Evolutionary conservation across 371 early-diverging fungal species (phyloP).

Genomic region (Mucor racemosus): DNA sequence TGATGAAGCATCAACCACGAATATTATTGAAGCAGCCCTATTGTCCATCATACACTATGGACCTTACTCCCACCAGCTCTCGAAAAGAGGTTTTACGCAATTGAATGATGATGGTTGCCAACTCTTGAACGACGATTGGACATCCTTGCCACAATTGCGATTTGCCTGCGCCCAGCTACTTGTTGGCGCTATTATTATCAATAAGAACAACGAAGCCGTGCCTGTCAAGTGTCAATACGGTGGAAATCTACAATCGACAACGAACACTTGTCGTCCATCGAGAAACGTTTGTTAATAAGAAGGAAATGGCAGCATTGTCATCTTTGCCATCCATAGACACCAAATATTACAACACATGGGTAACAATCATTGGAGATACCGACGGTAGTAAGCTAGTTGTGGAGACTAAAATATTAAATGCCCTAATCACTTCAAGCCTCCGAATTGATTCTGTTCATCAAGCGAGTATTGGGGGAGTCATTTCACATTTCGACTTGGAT

Average conservation of each 20-base stretch:
- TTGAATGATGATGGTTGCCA: conserved; percentile 12
- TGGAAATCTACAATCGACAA: conserved; percentile 15
- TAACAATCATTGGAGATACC: conserved; percentile 13
- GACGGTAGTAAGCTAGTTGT: conserved; percentile 11
- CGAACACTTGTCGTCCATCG: conserved; percentile 13
- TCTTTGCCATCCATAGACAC: conserved; percentile 20
- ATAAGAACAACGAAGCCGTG: conserved; percentile 26
- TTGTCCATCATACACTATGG: conserved; percentile 24
- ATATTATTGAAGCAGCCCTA: conserved; percentile 23
- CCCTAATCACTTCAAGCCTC: conserved; percentile 30
- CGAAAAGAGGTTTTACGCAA: conserved; percentile 24
- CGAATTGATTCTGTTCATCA: conserved; percentile 18
- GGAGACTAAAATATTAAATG: conserved; percentile 29
- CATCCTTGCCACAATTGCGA: conserved; percentile 26
- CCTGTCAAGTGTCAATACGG: conserved; percentile 27
- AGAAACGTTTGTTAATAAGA: conserved; percentile 11
- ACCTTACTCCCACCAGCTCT: conserved; percentile 17
- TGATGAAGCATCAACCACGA: conserved; percentile 21
- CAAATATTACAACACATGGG: conserved; percentile 21
- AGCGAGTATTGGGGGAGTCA: conserved; percentile 15
- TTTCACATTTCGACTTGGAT: conserved; percentile 14
- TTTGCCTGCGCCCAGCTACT: conserved; percentile 29
- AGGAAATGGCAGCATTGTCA: conserved; percentile 17
- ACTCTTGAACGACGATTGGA: conserved; percentile 31
- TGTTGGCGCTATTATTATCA: conserved; percentile 27